phyloP scores from a whole-genome alignment of 176 grass and related monocot species.

The Otatea glauca region DNA sequence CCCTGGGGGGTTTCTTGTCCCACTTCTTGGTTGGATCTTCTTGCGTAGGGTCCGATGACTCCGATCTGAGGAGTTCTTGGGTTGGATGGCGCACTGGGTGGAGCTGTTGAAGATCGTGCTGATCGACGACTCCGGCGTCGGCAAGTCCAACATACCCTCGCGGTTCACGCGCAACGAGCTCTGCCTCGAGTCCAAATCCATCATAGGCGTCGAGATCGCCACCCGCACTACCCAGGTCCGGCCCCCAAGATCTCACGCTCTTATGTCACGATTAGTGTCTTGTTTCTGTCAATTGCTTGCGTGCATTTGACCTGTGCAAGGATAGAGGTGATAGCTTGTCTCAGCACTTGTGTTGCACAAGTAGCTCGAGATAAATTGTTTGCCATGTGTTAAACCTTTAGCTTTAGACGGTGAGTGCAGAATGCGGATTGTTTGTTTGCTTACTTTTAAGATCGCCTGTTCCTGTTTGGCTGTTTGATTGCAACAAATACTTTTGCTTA shows the following conservation, averaged over 20 bases:
- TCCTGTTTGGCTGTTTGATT: background rate
- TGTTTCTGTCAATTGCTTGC: background rate
- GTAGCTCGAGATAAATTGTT: background rate
- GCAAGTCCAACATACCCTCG: slow-evolving; percentile 65
- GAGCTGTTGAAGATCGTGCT: slow-evolving; percentile 47
- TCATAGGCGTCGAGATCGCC: slow-evolving; percentile 96
- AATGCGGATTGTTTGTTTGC: background rate
- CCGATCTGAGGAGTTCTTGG: background rate
- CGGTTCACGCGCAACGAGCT: slow-evolving; percentile 72
- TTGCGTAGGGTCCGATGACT: too few relatives aligned
- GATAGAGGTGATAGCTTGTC: background rate
- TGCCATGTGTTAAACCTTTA: background rate
- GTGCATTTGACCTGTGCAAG: background rate
- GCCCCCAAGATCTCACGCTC: background rate
- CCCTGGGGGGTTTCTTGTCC: too few relatives aligned
- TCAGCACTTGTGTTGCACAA: background rate
- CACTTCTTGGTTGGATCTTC: too few relatives aligned
- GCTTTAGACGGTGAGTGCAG: background rate
- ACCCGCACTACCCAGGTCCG: slow-evolving; percentile 63
- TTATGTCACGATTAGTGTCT: background rate
- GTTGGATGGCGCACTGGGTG: slow-evolving; percentile 29
- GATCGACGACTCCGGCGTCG: slow-evolving; percentile 91
- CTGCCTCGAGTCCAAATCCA: slow-evolving; percentile 95
- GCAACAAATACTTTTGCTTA: background rate
- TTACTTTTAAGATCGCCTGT: background rate